Evolutionary conservation across 164 flowering plant genomes (phyloP).

Genomic region (Amborella trichopoda): DNA sequence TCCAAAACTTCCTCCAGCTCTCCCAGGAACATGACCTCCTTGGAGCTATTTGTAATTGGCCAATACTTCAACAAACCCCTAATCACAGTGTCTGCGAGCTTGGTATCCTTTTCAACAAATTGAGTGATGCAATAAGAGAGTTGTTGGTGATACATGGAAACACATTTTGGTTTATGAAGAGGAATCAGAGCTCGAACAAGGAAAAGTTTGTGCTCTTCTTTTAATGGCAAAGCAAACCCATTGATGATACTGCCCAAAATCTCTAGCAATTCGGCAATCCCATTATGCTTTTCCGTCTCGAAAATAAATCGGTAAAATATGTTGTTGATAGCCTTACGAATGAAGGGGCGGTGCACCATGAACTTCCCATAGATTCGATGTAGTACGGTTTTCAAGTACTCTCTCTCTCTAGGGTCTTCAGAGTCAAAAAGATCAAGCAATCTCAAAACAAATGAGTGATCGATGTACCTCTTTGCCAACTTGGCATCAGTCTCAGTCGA

Average conservation of each 20-base stretch:
- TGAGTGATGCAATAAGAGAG: conserved; percentile 74
- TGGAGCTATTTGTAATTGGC: conserved; percentile 76
- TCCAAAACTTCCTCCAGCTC: conserved; percentile 80
- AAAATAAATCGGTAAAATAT: conserved; percentile 60
- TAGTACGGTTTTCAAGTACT: conserved; percentile 65
- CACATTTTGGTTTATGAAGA: conserved; percentile 75
- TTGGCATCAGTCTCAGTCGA: conserved; percentile 77
- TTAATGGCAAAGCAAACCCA: conserved; percentile 78
- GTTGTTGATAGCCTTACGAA: conserved; percentile 65
- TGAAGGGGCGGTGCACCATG: conserved; percentile 80
- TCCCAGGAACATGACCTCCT: conserved; percentile 79
- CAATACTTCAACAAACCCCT: conserved; percentile 74
- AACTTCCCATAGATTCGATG: conserved; percentile 76
- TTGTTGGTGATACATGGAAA: conserved; percentile 68
- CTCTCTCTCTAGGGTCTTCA: conserved; percentile 84
- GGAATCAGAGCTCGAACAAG: conserved; percentile 72
- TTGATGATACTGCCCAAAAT: conserved; percentile 70
- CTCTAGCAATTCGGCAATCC: conserved; percentile 74
- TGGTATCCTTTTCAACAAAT: conserved; percentile 75
- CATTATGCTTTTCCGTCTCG: conserved; percentile 71
- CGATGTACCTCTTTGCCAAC: conserved; percentile 68
- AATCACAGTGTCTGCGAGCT: conserved; percentile 72
- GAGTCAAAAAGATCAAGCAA: conserved; percentile 72
- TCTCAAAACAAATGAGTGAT: conserved; percentile 67
- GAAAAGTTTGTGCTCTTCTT: conserved; percentile 80